Evolutionary conservation across 495 filamentous ascomycete species (phyloP).

Genomic region (Bacidia gigantensis): DNA sequence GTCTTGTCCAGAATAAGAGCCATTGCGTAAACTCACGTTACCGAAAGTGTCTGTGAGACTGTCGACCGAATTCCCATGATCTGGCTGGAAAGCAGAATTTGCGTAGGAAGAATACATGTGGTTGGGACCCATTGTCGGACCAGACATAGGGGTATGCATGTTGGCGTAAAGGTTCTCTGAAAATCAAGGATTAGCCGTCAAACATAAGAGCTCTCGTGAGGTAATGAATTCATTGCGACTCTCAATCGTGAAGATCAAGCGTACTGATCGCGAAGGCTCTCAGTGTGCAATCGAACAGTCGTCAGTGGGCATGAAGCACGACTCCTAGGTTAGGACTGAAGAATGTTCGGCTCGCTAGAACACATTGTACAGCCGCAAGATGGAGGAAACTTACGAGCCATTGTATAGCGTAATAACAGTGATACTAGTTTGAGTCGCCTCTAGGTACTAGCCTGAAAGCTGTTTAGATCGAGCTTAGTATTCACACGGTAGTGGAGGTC

Average conservation of each 20-base stretch:
- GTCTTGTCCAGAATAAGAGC: conserved; percentile 2
- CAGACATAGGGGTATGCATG: conserved; percentile 11
- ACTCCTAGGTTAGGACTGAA: too few relatives aligned
- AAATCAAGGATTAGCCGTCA: not conserved
- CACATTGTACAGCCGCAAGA: too few relatives aligned
- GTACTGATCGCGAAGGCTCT: too few relatives aligned
- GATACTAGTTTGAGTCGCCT: conserved; percentile 6
- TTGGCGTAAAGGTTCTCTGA: conserved; percentile 12
- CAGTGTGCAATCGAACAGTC: too few relatives aligned
- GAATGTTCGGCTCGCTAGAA: too few relatives aligned
- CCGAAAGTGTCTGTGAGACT: conserved; percentile 13
- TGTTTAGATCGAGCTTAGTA: conserved; percentile 7
- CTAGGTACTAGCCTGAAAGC: conserved; percentile 6
- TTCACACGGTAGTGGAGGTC: not conserved
- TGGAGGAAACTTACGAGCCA: conserved; percentile 12
- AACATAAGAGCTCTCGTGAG: not conserved
- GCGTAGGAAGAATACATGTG: conserved; percentile 9
- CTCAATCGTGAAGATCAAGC: too few relatives aligned
- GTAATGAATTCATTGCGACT: too few relatives aligned
- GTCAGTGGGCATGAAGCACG: too few relatives aligned
- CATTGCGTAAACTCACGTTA: conserved; percentile 10
- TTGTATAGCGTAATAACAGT: conserved; percentile 7
- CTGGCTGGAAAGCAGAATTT: conserved; percentile 7
- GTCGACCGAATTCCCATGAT: conserved; percentile 10
- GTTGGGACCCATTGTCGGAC: conserved; percentile 7